Conservation (phyloP, 2,329 filamentous ascomycete species). For the Dothistroma pini region DNA sequence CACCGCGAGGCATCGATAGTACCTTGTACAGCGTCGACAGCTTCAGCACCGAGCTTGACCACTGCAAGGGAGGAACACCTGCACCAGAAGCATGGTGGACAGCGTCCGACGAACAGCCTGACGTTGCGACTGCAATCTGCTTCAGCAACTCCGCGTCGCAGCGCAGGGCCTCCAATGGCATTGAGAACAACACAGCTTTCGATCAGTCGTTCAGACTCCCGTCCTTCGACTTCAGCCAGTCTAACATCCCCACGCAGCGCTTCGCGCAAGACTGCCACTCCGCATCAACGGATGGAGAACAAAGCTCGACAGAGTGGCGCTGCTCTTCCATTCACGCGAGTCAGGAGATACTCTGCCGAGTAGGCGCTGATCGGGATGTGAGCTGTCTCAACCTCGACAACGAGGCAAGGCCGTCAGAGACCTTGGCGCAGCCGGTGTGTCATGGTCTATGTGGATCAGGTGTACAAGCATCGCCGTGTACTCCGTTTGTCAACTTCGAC, state of each 20-base stretch:
- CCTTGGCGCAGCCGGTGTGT: neutral
- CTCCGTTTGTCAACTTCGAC: neutral
- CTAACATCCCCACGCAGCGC: neutral
- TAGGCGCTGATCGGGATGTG: neutral
- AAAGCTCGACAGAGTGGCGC: neutral
- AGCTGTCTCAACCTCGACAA: neutral
- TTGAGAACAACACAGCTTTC: neutral
- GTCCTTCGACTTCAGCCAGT: neutral
- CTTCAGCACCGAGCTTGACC: neutral
- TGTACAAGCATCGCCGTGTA: neutral
- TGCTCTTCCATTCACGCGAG: neutral
- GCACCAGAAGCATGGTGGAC: neutral
- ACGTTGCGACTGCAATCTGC: neutral
- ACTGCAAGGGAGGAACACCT: neutral
- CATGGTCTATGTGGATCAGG: neutral
- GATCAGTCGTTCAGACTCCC: neutral
- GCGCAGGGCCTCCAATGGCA: neutral
- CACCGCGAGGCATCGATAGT: neutral
- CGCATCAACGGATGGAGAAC: neutral
- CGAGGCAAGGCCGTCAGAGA: neutral
- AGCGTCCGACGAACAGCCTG: neutral
- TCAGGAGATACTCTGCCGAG: neutral
- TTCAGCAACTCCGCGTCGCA: neutral
- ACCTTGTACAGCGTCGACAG: neutral
- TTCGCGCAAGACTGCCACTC: neutral